phyloP scores from a whole-genome alignment of 768 basidiomycete genomes.

The Boletus subcaerulescens region DNA sequence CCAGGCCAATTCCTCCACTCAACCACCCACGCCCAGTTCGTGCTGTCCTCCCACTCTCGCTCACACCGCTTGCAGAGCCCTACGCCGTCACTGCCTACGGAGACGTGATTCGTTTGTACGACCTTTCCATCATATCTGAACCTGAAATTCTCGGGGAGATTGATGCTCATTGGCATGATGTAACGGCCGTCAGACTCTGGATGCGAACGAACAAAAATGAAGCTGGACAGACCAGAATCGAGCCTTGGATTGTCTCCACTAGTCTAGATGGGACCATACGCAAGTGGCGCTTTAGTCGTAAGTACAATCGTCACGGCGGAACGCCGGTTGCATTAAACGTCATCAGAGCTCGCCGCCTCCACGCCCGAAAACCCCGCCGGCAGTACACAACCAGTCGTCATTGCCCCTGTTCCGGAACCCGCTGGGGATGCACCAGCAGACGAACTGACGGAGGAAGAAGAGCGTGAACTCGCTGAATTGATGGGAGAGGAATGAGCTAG shows the following conservation, averaged over 20 bases:
- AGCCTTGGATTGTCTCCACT: slow-evolving; percentile 80
- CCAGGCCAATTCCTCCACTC: slow-evolving; percentile 49
- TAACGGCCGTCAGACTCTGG: slow-evolving; percentile 76
- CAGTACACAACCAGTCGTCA: slow-evolving; percentile 13
- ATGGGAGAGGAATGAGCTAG: slow-evolving; percentile 40
- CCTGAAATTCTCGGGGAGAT: slow-evolving; percentile 69
- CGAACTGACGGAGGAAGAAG: slow-evolving; percentile 82
- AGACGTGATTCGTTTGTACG: slow-evolving; percentile 78
- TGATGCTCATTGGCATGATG: slow-evolving; percentile 90
- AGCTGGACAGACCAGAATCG: slow-evolving; percentile 48
- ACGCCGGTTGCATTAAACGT: background rate
- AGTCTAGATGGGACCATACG: slow-evolving; percentile 87
- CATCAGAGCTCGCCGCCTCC: slow-evolving; percentile 27
- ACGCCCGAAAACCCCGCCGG: slow-evolving; percentile 21
- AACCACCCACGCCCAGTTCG: slow-evolving; percentile 64
- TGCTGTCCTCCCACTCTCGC: slow-evolving; percentile 63
- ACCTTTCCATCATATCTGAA: slow-evolving; percentile 64
- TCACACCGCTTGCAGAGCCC: slow-evolving; percentile 63
- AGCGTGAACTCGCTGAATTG: slow-evolving; percentile 82
- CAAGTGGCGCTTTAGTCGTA: slow-evolving; percentile 76
- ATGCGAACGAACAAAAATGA: slow-evolving; percentile 44
- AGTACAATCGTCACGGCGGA: background rate
- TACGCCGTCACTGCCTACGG: slow-evolving; percentile 82
- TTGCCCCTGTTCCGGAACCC: slow-evolving; percentile 29
- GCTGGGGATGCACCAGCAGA: slow-evolving; percentile 28